Percentiles rank a stretch among this genome's conserved stretches.
These are phyloP conservation scores for Diaporthe sp. DNA, from an alignment of 2,329 filamentous ascomycete species.

Conservation along the genomic window DNA sequence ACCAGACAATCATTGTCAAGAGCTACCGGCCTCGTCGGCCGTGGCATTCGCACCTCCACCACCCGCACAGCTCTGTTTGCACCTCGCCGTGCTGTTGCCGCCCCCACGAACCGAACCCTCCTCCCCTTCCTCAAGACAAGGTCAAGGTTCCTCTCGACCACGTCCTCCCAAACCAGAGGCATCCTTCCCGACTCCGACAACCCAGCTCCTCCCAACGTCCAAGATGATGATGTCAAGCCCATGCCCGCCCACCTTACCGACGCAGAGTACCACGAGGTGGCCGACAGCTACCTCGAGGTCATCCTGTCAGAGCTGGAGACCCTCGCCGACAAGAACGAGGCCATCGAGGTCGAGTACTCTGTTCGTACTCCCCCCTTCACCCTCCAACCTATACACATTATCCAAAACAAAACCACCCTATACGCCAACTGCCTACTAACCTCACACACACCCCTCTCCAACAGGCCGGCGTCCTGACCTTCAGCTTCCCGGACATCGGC, in stretches of 20 bases:
- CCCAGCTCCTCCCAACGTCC: slow-evolving; percentile 58
- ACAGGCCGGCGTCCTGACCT: slow-evolving; percentile 86
- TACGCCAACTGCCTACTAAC: slow-evolving; percentile 31
- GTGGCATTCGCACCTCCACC: slow-evolving; percentile 28
- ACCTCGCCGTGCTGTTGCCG: slow-evolving; percentile 5
- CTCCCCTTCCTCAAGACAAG: background rate
- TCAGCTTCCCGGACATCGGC: slow-evolving; percentile 75
- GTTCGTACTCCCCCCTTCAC: slow-evolving; percentile 62
- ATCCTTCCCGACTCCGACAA: slow-evolving; percentile 70
- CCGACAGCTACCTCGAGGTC: slow-evolving; percentile 77
- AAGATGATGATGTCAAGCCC: slow-evolving; percentile 41
- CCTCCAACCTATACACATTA: background rate
- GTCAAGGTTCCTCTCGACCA: slow-evolving; percentile 44
- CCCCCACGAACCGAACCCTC: background rate
- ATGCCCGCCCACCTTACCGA: slow-evolving; percentile 73
- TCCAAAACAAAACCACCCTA: slow-evolving; percentile 17
- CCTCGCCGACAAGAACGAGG: slow-evolving; percentile 76
- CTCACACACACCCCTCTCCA: background rate
- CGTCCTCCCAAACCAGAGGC: slow-evolving; percentile 53
- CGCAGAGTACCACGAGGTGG: slow-evolving; percentile 79
- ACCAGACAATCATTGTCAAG: slow-evolving; percentile 33
- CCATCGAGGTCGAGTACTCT: slow-evolving; percentile 89
- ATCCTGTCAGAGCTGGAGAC: slow-evolving; percentile 73
- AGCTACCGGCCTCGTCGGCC: slow-evolving; percentile 22
- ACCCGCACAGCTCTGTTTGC: slow-evolving; percentile 22